Evolutionary conservation across 345 rosid species (phyloP), one percentile per base, ranked within the genome.

Genomic region (Eucalyptus tenuipes): DNA sequence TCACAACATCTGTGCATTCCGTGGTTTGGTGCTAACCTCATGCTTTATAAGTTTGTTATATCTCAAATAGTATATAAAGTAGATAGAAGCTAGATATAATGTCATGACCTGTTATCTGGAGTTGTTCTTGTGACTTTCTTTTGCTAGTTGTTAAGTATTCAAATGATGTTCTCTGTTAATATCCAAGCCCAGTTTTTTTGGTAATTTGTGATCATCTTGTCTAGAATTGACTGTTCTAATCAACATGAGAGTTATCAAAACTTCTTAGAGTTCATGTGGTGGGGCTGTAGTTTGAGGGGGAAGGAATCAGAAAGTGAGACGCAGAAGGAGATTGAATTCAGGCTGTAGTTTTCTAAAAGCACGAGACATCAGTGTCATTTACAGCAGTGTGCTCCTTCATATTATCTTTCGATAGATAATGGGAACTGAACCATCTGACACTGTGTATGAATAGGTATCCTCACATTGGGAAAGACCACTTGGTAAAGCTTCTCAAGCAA

Each of bases 401-500:
- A 53, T 44, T 49, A 42, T 81, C 27, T 44, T 48, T 22, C 44
- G 27, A 13, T 29, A 86, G 86, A 42, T 52, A 53, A 47, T 86
- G 33, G 59, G 85, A 75, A 37, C 84, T 89, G 87, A 75, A 25
- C 84, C 42, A 86, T 92, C 88, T 61, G 88, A 82, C 87, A 89
- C 89, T 89, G 86, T 91, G 59, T 87, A 89, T 90, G 85, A 85
- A 68, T 92, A 98, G 99, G 96, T 95, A 96, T 89, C 94, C 97
- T 88, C 99, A 98, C 90, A 90, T 98, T 81, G 95, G 92, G 91
- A 95, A 94, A 88, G 95, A 94, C 92, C 99, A 98, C 94, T 92
- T 98, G 95, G 96, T 95, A 88, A 94, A 95, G 95, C 99, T 98
- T 93, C 91, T 98, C 92, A 98, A 95, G 93, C 97, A 97, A 91